Evolutionary conservation across 371 early-diverging fungal species (phyloP).

Genomic region (Cokeromyces recurvatus): DNA sequence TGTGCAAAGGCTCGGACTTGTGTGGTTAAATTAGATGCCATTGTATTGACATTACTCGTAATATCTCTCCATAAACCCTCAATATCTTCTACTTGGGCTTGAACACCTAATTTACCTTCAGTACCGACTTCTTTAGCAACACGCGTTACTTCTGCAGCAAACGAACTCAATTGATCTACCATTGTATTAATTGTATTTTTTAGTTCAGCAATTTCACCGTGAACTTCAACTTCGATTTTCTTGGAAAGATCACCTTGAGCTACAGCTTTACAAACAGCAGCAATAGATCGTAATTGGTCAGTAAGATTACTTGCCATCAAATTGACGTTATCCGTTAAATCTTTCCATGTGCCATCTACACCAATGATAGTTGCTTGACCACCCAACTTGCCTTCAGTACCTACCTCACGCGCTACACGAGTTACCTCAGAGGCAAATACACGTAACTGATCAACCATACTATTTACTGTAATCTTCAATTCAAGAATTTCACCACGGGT

Average conservation of each 20-base stretch:
- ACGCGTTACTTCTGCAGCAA: constrained; percentile 46
- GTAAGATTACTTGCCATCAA: constrained; percentile 45
- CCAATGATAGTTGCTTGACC: constrained; percentile 36
- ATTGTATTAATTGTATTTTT: constrained; percentile 32
- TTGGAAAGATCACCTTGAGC: constrained; percentile 30
- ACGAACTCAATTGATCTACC: constrained; percentile 29
- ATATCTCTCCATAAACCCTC: constrained; percentile 72
- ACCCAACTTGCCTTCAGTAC: constrained; percentile 37
- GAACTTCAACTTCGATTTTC: constrained; percentile 33
- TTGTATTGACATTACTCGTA: constrained; percentile 61
- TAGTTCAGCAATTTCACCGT: constrained; percentile 33
- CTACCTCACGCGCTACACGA: constrained; percentile 34
- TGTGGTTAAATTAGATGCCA: constrained; percentile 51
- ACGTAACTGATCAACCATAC: constrained; percentile 34
- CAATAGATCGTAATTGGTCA: constrained; percentile 48
- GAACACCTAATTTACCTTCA: constrained; percentile 45
- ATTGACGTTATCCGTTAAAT: constrained; percentile 36
- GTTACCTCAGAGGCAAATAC: constrained; percentile 44
- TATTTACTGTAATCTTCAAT: constrained; percentile 26
- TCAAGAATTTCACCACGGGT: constrained; percentile 28
- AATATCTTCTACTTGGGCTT: constrained; percentile 51
- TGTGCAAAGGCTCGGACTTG: constrained; percentile 47
- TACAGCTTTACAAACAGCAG: constrained; percentile 50
- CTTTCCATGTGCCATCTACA: constrained; percentile 37
- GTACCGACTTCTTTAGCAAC: constrained; percentile 48